Conservation (phyloP, 192 early-diverging fungal species). For the Oehlia diaphana region DNA sequence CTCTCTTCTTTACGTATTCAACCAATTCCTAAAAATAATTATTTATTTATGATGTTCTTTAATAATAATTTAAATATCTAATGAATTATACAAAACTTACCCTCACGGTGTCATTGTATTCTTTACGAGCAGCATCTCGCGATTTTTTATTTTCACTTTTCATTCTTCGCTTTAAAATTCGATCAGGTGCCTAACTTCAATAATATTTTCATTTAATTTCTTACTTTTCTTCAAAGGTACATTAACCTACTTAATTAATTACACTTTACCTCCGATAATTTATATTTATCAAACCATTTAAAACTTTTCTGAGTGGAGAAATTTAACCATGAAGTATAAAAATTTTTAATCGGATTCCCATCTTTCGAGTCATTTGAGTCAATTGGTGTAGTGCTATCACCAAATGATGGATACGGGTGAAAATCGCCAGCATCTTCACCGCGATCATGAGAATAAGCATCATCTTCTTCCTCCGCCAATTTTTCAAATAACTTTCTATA, state of each 20-base stretch:
- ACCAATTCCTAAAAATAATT: constrained; percentile 60
- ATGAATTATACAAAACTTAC: constrained; percentile 36
- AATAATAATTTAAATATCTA: not conserved
- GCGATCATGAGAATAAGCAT: constrained; percentile 50
- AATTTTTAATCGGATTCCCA: constrained; percentile 58
- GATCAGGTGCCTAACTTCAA: constrained; percentile 64
- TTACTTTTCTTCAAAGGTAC: not conserved
- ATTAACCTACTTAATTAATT: not conserved
- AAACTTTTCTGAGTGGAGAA: constrained; percentile 90
- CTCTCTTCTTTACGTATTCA: constrained; percentile 78
- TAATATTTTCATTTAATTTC: not conserved
- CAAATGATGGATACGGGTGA: constrained; percentile 62
- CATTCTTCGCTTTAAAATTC: constrained; percentile 77
- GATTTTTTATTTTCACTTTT: constrained; percentile 89
- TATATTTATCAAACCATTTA: constrained; percentile 88
- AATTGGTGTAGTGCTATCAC: constrained; percentile 62
- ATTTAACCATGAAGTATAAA: constrained; percentile 79
- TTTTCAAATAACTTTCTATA: constrained; percentile 77
- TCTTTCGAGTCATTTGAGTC: constrained; percentile 55
- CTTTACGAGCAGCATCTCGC: constrained; percentile 70
- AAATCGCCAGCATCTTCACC: constrained; percentile 38
- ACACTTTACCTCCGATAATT: constrained; percentile 61
- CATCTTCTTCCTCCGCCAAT: constrained; percentile 80
- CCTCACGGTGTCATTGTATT: constrained; percentile 73
- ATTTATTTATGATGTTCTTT: not conserved